Evolutionary conservation across 1,139 yeast species (phyloP), one percentile per base, ranked within the genome.

Genomic region (Pichia terricola): DNA sequence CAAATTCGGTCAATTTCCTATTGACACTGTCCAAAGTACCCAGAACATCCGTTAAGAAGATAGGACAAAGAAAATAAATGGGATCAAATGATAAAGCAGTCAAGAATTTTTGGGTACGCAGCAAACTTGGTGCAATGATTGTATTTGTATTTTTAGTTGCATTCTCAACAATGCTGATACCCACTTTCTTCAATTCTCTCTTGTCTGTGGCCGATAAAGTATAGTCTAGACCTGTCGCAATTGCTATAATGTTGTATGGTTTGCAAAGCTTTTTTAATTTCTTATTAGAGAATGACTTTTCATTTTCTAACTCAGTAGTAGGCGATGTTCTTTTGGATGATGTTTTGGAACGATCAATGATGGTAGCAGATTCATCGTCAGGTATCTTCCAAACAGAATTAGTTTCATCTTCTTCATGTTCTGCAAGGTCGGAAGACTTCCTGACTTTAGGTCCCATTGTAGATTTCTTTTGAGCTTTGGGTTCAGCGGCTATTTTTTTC

Each of bases 21-120:
- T 63, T 55, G 62, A 64, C 64, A 5, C 52, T 55, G 28, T 63
- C 66, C 41, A 61, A 47, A 1, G 60, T 56, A 10, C 64, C 66
- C 28, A 76, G 51, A 0, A 76, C 65, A 38, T 72, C 76, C 11
- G 58, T 55, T 26, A 76, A 52, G 47, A 68, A 75, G n/a, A 59
- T 56, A 0, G 80, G 79, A 45, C 45, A 44, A 2, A 76, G 52
- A 22, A 81, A 69, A 26, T 57, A 54, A 28, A 61, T 56, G n/a
- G 67, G 66, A 2, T 63, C 65, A 6, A 52, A 51, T 2, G 75
- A 66, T 45, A 75, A 53, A 1, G 73, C 66, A 32, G 66, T 61
- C 34, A 91, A 68, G 57, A 89, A 89, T 62, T 91, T 91, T 48
- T 84, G 95, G 0, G 97, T 91, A 51, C 97, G 72, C 53, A 83